Evolutionary conservation across 2,329 filamentous ascomycete species (phyloP).

Genomic region (Colletotrichum brevisporum): DNA sequence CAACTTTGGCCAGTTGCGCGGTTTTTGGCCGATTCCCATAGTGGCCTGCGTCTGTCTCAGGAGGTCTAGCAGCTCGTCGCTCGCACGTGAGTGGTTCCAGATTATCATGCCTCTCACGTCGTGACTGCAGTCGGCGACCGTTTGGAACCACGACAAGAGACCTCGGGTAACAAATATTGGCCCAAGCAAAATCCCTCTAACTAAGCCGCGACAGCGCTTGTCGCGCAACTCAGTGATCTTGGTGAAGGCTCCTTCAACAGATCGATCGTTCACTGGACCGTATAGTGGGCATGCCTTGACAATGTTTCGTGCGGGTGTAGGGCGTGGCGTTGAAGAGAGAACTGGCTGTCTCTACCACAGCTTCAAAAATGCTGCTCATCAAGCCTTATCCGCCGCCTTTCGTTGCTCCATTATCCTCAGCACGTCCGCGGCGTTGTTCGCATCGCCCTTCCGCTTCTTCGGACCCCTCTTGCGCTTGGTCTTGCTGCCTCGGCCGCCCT

Average conservation of each 20-base stretch:
- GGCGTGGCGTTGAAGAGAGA: background rate
- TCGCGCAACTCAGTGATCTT: no score
- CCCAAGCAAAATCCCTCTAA: no score
- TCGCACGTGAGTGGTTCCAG: background rate
- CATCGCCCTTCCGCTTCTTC: slow-evolving; percentile 84
- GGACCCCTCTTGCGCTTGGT: slow-evolving; percentile 77
- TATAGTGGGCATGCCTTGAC: no score
- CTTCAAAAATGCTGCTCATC: background rate
- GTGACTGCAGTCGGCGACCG: no score
- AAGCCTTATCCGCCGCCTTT: slow-evolving; percentile 52
- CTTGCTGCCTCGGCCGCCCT: slow-evolving; percentile 59
- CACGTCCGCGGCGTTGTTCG: slow-evolving; percentile 84
- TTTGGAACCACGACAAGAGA: no score
- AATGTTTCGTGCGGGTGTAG: no score
- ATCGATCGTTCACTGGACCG: no score
- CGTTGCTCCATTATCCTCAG: slow-evolving; percentile 80
- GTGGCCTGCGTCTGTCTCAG: slow-evolving; percentile 26
- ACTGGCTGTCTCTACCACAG: background rate
- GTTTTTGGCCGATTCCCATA: no score
- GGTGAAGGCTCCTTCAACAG: background rate
- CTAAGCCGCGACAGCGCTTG: no score
- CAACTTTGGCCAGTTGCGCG: no score
- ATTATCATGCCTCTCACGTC: slow-evolving; percentile 20
- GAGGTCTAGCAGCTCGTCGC: slow-evolving; percentile 21
- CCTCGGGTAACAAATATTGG: no score